Evolutionary conservation across 2,329 filamentous ascomycete species (phyloP).

Genomic region (Fusarium sp.): DNA sequence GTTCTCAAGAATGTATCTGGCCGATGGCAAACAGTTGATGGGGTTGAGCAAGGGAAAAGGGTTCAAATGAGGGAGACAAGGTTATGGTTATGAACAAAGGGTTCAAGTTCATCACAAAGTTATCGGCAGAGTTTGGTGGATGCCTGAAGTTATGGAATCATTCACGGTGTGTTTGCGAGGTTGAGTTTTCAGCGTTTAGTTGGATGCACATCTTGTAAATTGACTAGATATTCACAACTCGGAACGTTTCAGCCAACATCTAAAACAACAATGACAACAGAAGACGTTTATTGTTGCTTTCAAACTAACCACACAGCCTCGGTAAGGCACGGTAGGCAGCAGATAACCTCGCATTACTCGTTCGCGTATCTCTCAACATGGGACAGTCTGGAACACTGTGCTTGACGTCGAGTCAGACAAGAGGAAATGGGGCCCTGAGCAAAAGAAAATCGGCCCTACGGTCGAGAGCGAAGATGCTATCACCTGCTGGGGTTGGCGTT

Average conservation of each 20-base stretch:
- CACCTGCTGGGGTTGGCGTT: constrained; percentile 9
- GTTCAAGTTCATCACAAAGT: background rate
- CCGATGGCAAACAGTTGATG: background rate
- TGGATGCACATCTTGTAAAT: background rate
- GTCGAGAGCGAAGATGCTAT: constrained; percentile 3
- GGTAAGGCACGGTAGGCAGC: background rate
- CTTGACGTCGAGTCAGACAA: constrained; percentile 6
- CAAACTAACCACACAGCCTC: background rate
- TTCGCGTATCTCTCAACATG: background rate
- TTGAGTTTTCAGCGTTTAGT: background rate
- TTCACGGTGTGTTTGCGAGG: background rate
- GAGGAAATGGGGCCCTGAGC: constrained; percentile 1
- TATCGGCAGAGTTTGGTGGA: background rate
- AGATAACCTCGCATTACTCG: background rate
- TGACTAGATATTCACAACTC: background rate
- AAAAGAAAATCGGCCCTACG: constrained; percentile 4
- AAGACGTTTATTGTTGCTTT: background rate
- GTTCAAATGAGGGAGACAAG: background rate
- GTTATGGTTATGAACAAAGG: background rate
- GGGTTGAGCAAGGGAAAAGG: background rate
- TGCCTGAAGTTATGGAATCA: background rate
- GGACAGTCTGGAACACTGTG: constrained; percentile 13
- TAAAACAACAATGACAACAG: background rate
- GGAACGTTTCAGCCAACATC: background rate
- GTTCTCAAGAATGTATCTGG: background rate